phyloP scores from a whole-genome alignment of 2,329 filamentous ascomycete species.

The Apiospora arundinis region DNA sequence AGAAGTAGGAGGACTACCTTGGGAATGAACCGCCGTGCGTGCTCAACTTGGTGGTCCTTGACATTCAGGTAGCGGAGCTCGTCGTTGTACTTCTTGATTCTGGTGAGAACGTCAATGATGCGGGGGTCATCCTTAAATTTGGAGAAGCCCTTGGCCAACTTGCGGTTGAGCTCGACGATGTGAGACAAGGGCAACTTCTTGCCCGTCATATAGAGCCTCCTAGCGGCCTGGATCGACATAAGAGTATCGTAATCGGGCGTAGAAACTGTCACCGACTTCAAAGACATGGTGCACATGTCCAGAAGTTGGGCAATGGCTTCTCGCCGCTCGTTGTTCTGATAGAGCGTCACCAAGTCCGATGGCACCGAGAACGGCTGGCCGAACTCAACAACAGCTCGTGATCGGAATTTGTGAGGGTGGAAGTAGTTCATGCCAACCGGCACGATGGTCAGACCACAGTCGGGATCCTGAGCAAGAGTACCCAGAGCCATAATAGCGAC shows the following conservation, averaged over 20 bases:
- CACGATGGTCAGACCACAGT: conserved; percentile 91
- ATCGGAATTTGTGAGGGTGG: conserved; percentile 97
- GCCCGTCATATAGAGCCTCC: conserved; percentile 90
- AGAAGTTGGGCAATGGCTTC: conserved; percentile 87
- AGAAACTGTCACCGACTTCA: conserved; percentile 89
- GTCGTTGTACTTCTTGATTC: conserved; percentile 85
- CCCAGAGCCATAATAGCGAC: conserved; percentile 98
- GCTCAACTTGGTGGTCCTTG: conserved; percentile 93
- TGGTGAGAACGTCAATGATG: conserved; percentile 75
- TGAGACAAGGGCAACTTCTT: conserved; percentile 92
- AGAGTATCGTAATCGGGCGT: conserved; percentile 94
- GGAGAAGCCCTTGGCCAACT: conserved; percentile 88
- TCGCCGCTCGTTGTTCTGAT: conserved; percentile 80
- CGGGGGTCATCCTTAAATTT: conserved; percentile 90
- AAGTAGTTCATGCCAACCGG: conserved; percentile 99
- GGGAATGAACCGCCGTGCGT: conserved; percentile 81
- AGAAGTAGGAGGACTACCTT: conserved; percentile 79
- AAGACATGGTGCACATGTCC: conserved; percentile 83
- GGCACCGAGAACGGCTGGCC: conserved; percentile 88
- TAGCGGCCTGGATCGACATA: conserved; percentile 94
- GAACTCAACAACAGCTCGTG: conserved; percentile 93
- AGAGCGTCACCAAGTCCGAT: conserved; percentile 81
- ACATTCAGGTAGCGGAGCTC: conserved; percentile 85
- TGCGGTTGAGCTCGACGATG: conserved; percentile 91
- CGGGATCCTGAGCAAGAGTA: conserved; percentile 81